phyloP scores from a whole-genome alignment of 2,329 filamentous ascomycete genomes.

The Tolypocladium album region DNA sequence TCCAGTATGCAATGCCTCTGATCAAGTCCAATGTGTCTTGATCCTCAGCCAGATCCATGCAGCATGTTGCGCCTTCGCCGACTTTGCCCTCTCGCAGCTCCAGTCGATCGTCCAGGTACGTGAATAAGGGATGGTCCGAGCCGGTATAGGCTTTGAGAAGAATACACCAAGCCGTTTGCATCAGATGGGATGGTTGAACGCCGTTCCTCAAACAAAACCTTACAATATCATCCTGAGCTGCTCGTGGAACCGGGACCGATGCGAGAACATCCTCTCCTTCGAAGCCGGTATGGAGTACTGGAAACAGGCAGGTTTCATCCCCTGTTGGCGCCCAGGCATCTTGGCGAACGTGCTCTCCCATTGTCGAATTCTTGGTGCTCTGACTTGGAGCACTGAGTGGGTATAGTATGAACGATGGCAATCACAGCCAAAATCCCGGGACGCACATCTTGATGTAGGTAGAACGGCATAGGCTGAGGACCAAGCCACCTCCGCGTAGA shows the following conservation, averaged over 20 bases:
- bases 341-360: not conserved
- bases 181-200: not conserved
- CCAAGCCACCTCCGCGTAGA: not conserved
- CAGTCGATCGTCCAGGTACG: not conserved
- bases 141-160: constrained; percentile 1
- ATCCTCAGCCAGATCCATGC: not conserved
- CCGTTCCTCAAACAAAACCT: not conserved
- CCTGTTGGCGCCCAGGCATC: not conserved
- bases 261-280: not conserved
- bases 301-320: constrained; percentile 1
- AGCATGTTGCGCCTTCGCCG: not conserved
- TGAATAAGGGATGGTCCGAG: not conserved
- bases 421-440: not conserved
- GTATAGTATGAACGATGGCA: not conserved
- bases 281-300: not conserved
- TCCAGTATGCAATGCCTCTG: not conserved
- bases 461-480: not conserved
- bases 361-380: not conserved
- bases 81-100: not conserved
- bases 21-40: not conserved
- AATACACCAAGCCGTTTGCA: not conserved
- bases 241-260: not conserved
- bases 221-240: not conserved
- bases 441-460: not conserved
- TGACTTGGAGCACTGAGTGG: not conserved